These are phyloP conservation scores for Postia placenta DNA, from an alignment of 768 basidiomycete species.

Conservation along the genomic window DNA sequence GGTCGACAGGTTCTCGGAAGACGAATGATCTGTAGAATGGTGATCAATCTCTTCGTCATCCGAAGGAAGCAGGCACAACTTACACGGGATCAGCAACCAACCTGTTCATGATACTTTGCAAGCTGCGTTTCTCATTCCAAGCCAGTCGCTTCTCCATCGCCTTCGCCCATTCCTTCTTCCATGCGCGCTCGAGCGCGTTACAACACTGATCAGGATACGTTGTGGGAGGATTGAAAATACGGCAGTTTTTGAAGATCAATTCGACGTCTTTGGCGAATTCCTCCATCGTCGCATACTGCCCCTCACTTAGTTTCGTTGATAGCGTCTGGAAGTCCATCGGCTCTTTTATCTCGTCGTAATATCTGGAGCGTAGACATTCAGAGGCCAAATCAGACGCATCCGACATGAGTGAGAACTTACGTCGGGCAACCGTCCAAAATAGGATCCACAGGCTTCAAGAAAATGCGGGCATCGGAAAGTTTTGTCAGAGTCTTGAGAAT, in stretches of 20 bases:
- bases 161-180: slow-evolving; percentile 86
- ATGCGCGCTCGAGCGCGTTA: slow-evolving; percentile 65
- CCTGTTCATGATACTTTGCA: slow-evolving; percentile 64
- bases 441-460: slow-evolving; percentile 81
- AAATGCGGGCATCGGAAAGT: slow-evolving; percentile 65
- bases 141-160: slow-evolving; percentile 65
- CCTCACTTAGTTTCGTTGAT: slow-evolving; percentile 53
- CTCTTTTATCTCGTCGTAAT: slow-evolving; percentile 83
- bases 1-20: slow-evolving; percentile 87
- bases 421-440: slow-evolving; percentile 82
- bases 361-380: slow-evolving; percentile 42
- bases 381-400: neutral
- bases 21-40: slow-evolving; percentile 56
- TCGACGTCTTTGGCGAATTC: slow-evolving; percentile 75
- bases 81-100: slow-evolving; percentile 66
- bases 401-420: slow-evolving; percentile 39
- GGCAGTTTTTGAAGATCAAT: slow-evolving; percentile 84
- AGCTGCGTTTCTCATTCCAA: slow-evolving; percentile 72
- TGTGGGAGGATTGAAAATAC: slow-evolving; percentile 82
- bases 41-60: neutral
- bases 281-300: slow-evolving; percentile 74
- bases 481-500: slow-evolving; percentile 54
- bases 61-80: slow-evolving; percentile 22
- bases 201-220: slow-evolving; percentile 72
- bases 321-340: slow-evolving; percentile 96